Evolutionary conservation across 1,284 basidiomycete species (phyloP).

Genomic region (Cutaneotrichosporon mucoides): DNA sequence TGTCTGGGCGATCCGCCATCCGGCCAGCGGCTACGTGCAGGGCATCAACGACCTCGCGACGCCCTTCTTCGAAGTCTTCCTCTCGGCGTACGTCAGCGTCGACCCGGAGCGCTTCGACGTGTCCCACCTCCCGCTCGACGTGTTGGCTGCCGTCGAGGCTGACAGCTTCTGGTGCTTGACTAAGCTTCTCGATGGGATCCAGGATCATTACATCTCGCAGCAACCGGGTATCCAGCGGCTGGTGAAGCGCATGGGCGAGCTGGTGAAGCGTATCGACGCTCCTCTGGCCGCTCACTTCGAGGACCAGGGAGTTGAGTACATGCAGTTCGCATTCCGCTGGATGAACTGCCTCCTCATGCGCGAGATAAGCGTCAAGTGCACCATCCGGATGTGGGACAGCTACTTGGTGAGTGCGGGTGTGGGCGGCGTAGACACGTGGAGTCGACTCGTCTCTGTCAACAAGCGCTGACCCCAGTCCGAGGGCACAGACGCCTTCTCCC

Average conservation of each 20-base stretch:
- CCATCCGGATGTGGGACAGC: constrained; percentile 97
- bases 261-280: constrained; percentile 86
- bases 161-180: constrained; percentile 97
- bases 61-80: constrained; percentile 90
- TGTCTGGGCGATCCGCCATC: constrained; percentile 96
- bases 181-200: constrained; percentile 87
- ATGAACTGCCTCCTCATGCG: constrained; percentile 98
- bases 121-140: constrained; percentile 61
- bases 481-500: constrained; percentile 90
- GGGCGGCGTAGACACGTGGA: no score
- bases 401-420: constrained; percentile 71
- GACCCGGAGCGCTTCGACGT: constrained; percentile 85
- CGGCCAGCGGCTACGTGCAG: constrained; percentile 93
- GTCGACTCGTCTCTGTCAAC: background rate
- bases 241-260: constrained; percentile 84
- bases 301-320: constrained; percentile 89
- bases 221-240: constrained; percentile 92
- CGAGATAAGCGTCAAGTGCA: constrained; percentile 90
- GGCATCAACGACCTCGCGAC: constrained; percentile 96
- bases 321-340: constrained; percentile 98
- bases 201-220: constrained; percentile 92
- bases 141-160: constrained; percentile 80
- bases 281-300: constrained; percentile 77
- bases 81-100: constrained; percentile 54
- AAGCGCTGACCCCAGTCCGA: constrained; percentile 51